Evolutionary conservation across 345 rosid species (phyloP), one percentile per base, ranked within the genome.

Genomic region (Nephelium lappaceum): DNA sequence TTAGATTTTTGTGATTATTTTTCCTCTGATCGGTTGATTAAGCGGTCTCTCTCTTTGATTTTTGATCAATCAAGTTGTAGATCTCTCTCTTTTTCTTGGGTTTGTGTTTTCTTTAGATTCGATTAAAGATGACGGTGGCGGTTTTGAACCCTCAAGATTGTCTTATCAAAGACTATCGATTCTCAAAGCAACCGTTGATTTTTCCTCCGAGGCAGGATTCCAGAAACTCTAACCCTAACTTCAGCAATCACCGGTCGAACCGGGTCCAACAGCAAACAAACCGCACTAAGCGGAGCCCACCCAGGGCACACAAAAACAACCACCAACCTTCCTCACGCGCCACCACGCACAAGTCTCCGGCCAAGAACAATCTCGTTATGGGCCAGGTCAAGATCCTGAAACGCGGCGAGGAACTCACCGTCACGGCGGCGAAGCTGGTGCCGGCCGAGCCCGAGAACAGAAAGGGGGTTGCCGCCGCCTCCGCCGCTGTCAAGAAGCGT

Each of bases 321-420:
- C 8, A 45, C 25, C 82, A 88, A 0, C 69, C 91, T 8, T 67
- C 84, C 1, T 5, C 82, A 58, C n/a, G 62, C 38, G 14, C 67
- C 39, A 1, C 14, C 0, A 58, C 36, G 9, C 67, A 63, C 41
- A 60, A 58, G 16, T 43, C 6, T 6, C 60, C 77, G 6, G n/a
- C 65, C 4, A 84, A 82, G 62, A 60, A 41, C 36, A 64, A 31
- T 15, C 77, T 84, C 45, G 81, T 83, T 18, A 80, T 77, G 67
- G 88, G 93, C 0, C 88, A 88, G 39, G 88, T 93, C 16, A 90
- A 86, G 80, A 92, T 95, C 69, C 91, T 93, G 1, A 92, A 87
- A 57, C 93, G 98, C 39, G 98, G 98, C 23, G 97, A 93, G 58
- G 87, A 77, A 8, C 70, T 86, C 4, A 63, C 38, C 0, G 45